Conservation (phyloP, 2,329 filamentous ascomycete species). For the Colletotrichum navitas region DNA sequence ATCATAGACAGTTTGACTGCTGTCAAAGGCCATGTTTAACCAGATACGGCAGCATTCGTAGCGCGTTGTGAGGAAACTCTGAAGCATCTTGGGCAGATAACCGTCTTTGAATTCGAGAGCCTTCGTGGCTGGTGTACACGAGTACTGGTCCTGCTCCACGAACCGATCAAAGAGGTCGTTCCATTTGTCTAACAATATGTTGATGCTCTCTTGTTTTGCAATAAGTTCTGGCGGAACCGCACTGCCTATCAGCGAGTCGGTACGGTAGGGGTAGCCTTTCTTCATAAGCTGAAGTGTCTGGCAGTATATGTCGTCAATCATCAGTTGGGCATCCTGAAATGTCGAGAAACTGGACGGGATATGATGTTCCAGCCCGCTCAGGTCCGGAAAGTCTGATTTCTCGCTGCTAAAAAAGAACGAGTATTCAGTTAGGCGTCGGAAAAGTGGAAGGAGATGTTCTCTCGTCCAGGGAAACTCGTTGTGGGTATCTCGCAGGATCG, state of each 20-base stretch:
- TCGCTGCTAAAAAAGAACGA: slow-evolving; percentile 36
- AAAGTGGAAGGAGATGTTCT: slow-evolving; percentile 31
- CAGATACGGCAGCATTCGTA: slow-evolving; percentile 38
- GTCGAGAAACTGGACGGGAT: slow-evolving; percentile 27
- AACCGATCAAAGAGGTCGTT: slow-evolving; percentile 46
- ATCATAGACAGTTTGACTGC: slow-evolving; percentile 34
- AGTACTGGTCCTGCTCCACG: slow-evolving; percentile 48
- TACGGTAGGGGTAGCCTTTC: slow-evolving; percentile 47
- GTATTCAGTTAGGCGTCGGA: slow-evolving; percentile 26
- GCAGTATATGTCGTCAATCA: slow-evolving; percentile 48
- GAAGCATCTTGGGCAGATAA: slow-evolving; percentile 20
- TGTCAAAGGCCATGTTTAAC: slow-evolving; percentile 52
- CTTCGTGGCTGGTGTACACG: slow-evolving; percentile 47
- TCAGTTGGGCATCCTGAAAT: slow-evolving; percentile 49
- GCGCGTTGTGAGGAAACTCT: slow-evolving; percentile 22
- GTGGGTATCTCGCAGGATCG: slow-evolving; percentile 24
- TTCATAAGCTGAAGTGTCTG: slow-evolving; percentile 50
- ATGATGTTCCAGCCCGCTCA: slow-evolving; percentile 34
- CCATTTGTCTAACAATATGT: slow-evolving; percentile 24
- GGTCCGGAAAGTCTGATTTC: slow-evolving; percentile 41
- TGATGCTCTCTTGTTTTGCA: slow-evolving; percentile 13
- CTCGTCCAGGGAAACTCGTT: slow-evolving; percentile 34
- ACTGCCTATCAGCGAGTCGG: slow-evolving; percentile 28
- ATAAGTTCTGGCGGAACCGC: slow-evolving; percentile 9
- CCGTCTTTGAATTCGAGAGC: slow-evolving; percentile 45